phyloP scores from a whole-genome alignment of 306 rosid genomes.

The Gleditsia sinensis region DNA sequence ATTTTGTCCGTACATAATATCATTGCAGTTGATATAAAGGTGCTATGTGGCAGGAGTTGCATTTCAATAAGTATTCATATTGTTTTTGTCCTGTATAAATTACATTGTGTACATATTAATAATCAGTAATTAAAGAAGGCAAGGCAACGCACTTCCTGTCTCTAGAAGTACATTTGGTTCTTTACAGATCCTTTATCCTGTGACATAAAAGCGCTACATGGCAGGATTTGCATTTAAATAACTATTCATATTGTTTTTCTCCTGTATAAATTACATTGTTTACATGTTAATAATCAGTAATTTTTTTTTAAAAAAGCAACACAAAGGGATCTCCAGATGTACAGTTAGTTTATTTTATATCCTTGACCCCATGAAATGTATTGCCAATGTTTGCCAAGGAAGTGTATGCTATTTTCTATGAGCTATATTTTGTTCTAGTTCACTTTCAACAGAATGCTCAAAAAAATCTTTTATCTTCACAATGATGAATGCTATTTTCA shows the following conservation, averaged over 20 bases:
- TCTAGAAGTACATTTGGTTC: slow-evolving; percentile 19
- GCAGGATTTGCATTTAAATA: neutral
- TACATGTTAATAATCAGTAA: neutral
- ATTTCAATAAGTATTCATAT: neutral
- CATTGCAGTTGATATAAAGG: neutral
- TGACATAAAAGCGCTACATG: neutral
- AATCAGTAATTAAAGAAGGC: neutral
- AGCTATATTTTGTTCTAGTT: slow-evolving; percentile 10
- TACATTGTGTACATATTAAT: neutral
- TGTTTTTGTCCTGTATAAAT: slow-evolving; percentile 9
- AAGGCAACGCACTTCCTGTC: neutral
- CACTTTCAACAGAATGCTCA: slow-evolving; percentile 3
- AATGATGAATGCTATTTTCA: slow-evolving; percentile 30
- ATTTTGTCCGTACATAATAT: neutral
- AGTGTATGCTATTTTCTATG: neutral
- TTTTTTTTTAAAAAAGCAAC: neutral
- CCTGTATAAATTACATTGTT: neutral
- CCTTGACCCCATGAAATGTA: neutral
- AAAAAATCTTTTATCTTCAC: neutral
- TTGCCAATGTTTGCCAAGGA: neutral
- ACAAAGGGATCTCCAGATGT: neutral
- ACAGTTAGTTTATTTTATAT: slow-evolving; percentile 22
- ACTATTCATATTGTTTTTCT: neutral
- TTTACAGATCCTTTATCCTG: slow-evolving; percentile 28
- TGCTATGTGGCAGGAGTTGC: neutral